Evolutionary conservation across 2,329 filamentous ascomycete species (phyloP).

Genomic region (Zymoseptoria pseudotritici): DNA sequence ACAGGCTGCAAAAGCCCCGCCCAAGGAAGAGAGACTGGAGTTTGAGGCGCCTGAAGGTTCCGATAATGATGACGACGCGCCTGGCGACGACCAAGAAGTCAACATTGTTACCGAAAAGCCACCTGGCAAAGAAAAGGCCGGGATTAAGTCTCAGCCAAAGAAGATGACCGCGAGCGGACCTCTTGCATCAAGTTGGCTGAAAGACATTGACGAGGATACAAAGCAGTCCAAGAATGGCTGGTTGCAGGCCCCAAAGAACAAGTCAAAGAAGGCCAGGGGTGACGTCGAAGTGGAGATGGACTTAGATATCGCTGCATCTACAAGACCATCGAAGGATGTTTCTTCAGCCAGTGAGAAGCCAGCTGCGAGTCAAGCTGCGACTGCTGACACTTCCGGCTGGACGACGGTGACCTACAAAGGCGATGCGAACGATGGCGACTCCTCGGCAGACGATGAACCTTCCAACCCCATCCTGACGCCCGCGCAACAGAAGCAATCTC

Average conservation of each 20-base stretch:
- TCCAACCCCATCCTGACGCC: constrained; percentile 21
- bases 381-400: constrained; percentile 37
- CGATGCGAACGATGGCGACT: constrained; percentile 19
- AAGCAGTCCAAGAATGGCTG: constrained; percentile 11
- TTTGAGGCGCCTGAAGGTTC: constrained; percentile 54
- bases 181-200: constrained; percentile 17
- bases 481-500: constrained; percentile 52
- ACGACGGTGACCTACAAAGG: constrained; percentile 36
- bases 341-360: not conserved
- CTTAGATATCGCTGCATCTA: not conserved
- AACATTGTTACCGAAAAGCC: constrained; percentile 31
- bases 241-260: constrained; percentile 18
- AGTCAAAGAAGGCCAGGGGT: constrained; percentile 15
- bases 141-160: constrained; percentile 11
- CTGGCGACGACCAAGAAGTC: constrained; percentile 21
- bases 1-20: constrained; percentile 30
- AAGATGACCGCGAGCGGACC: constrained; percentile 16
- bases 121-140: constrained; percentile 7
- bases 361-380: not conserved
- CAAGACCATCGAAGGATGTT: not conserved
- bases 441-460: constrained; percentile 18
- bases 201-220: constrained; percentile 3
- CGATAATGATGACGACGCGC: constrained; percentile 33
- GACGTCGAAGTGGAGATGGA: constrained; percentile 13
- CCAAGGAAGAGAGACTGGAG: constrained; percentile 40